Conservation (phyloP, 495 filamentous ascomycete species). For the Niebla homalea region DNA sequence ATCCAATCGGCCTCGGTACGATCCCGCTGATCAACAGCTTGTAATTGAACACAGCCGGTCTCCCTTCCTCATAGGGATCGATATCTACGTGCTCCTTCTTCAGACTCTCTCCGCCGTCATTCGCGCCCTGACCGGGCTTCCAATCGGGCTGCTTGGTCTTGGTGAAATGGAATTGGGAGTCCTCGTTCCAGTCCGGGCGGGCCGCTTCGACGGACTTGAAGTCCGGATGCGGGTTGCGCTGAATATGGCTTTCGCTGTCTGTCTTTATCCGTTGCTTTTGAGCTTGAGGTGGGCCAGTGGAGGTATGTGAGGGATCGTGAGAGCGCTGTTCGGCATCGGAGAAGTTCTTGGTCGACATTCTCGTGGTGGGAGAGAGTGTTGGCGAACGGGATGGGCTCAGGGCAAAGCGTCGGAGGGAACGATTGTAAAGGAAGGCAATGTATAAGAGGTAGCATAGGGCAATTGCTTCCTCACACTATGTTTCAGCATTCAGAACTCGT, state of each 20-base stretch:
- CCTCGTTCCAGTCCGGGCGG: conserved; percentile 51
- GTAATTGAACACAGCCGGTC: conserved; percentile 65
- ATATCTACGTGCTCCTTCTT: conserved; percentile 59
- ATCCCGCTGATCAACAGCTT: conserved; percentile 83
- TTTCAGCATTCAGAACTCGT: no score
- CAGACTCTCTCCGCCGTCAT: conserved; percentile 41
- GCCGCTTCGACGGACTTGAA: conserved; percentile 64
- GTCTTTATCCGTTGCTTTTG: conserved; percentile 21
- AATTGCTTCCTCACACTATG: no score
- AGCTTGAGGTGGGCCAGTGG: neutral
- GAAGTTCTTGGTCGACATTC: conserved; percentile 15
- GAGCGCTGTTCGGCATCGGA: conserved; percentile 19
- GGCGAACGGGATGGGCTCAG: no score
- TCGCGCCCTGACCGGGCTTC: conserved; percentile 66
- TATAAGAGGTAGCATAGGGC: no score
- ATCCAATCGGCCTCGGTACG: conserved; percentile 66
- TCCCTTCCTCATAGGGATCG: conserved; percentile 62
- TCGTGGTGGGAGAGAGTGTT: neutral
- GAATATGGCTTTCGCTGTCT: conserved; percentile 18
- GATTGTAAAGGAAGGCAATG: no score
- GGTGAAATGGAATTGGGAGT: conserved; percentile 40
- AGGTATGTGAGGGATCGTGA: conserved; percentile 16
- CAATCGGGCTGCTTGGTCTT: conserved; percentile 64
- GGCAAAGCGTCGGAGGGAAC: no score
- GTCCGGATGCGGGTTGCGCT: conserved; percentile 32